Base-by-base conservation (phyloP, 2,329 filamentous ascomycete species). In the Apiospora hydei region DNA sequence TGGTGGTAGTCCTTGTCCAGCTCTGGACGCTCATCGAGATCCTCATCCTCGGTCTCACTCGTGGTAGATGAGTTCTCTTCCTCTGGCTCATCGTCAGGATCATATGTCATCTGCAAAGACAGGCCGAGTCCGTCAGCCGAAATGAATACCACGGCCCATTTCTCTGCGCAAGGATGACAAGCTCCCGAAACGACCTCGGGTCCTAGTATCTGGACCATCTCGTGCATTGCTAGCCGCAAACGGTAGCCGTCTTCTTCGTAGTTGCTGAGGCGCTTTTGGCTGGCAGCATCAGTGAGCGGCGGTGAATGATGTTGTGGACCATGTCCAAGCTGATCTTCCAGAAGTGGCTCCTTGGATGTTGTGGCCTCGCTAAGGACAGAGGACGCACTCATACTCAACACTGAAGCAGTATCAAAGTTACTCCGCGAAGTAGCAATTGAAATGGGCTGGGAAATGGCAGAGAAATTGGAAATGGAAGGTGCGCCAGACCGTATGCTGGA, bases 81-180 rank as follows among this genome's bases (percentile, higher is more conserved):
- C 43, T 92, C 91, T 2, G 85, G 82, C 49, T 93, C 89, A 66
- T 91, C 88, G 73, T 92, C 90, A 1, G 88, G 87, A 73, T 90
- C 93, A 81, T 93, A 94, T 49, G 87, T 90, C 91, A 94, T 93
- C 66, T 91, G 88, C 3, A 91, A 88, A 10, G 91, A 92, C 53
- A 97, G 84, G 69, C 86, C 86, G 77, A 90, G 91, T 44, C 94
- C 93, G 80, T 95, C 91, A 0, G 90, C 83, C 0, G 93, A 93
- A 71, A 97, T 89, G 77, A 95, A 96, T 11, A 97, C 84, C 8
- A 96, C 91, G 5, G 93, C 89, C 94, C 94, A 97, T 71, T 92
- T 88, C 82, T 97, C 94, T 1, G 92, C 91, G 74, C 93, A 96
- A 11, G 94, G 94, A 77, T 96, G 93, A 71, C 91, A 92, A 18